Evolutionary conservation across 2,329 filamentous ascomycete genomes (phyloP), one percentile per base, ranked within the genome.

Genomic region (Epichloe sibirici): DNA sequence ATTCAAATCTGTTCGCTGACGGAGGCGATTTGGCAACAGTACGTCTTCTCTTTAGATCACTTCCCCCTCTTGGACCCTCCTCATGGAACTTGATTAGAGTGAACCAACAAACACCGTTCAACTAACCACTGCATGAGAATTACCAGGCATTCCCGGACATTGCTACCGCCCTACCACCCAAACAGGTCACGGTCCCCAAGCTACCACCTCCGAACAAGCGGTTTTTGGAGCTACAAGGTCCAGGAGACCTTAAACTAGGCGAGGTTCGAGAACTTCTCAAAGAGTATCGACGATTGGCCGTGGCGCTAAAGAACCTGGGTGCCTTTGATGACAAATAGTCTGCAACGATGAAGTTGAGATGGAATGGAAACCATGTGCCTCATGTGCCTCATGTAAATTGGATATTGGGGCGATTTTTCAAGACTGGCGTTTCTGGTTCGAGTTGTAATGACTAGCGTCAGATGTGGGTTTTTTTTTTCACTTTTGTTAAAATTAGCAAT

Each of bases 221-320:
- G 49, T 90, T 90, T 65, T 76, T 90, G 71, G 83, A 88, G 59
- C 66, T 85, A 52, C 75, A 85, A 60, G 83, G 83, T 62, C 82
- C 83, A 0, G 77, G 77, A 0, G 86, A 91, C 46, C 71, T 91
- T 31, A 82, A 76, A 52, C 71, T 91, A 28, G 79, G 81, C n/a
- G 88, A 91, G 61, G 82, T 91, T 17, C 69, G 85, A 25, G 79
- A 86, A 52, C 69, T 91, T 48, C 68, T 91, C 23, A 75, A 80
- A 52, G 87, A 91, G 65, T 91, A 91, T 62, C 79, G 86, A 60
- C 74, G 87, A 51, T 69, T 91, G 46, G 86, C 85, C 0, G 74
- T 74, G 31, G 79, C 78, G 8, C 65, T 90, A 53, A 81, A 80
- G 59, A 79, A 82, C 48, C 69, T 80, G 63, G 81, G 75, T 21